phyloP scores from a whole-genome alignment of 257 asterid species.

The Parsonsia alboflavescens region DNA sequence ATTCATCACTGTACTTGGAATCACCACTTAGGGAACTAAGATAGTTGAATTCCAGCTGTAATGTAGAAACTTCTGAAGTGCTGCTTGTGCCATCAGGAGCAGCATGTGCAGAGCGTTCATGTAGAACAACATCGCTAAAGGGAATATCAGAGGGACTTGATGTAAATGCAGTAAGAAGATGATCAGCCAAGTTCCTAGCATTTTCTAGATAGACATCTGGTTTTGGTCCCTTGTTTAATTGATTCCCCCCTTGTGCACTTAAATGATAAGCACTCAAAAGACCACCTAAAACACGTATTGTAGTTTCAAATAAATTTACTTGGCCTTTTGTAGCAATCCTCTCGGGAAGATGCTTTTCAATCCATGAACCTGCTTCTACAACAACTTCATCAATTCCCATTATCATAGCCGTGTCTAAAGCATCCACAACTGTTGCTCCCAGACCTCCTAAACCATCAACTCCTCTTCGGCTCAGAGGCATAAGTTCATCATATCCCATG shows the following conservation, averaged over 20 bases:
- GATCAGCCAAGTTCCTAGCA: constrained; percentile 88
- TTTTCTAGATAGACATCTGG: constrained; percentile 75
- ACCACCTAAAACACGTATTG: constrained; percentile 86
- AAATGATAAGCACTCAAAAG: constrained; percentile 95
- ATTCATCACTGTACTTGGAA: constrained; percentile 65
- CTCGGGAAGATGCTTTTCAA: constrained; percentile 63
- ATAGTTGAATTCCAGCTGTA: constrained; percentile 94
- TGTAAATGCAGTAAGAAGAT: constrained; percentile 73
- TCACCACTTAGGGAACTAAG: constrained; percentile 80
- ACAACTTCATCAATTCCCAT: constrained; percentile 79
- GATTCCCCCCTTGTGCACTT: constrained; percentile 54
- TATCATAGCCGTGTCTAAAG: constrained; percentile 94
- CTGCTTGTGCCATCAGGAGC: constrained; percentile 96
- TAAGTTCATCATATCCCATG: constrained; percentile 94
- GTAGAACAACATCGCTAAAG: constrained; percentile 76
- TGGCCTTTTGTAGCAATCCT: constrained; percentile 71
- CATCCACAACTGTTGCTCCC: constrained; percentile 91
- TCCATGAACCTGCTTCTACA: constrained; percentile 86
- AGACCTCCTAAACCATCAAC: constrained; percentile 84
- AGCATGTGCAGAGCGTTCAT: constrained; percentile 70
- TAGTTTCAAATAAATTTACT: constrained; percentile 91
- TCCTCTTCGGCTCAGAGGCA: constrained; percentile 85
- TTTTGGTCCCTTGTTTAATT: constrained; percentile 54
- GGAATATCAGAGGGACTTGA: constrained; percentile 82
- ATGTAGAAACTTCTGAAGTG: constrained; percentile 84